Conservation (phyloP, 306 rosid species). For the Sicyos edulis region DNA sequence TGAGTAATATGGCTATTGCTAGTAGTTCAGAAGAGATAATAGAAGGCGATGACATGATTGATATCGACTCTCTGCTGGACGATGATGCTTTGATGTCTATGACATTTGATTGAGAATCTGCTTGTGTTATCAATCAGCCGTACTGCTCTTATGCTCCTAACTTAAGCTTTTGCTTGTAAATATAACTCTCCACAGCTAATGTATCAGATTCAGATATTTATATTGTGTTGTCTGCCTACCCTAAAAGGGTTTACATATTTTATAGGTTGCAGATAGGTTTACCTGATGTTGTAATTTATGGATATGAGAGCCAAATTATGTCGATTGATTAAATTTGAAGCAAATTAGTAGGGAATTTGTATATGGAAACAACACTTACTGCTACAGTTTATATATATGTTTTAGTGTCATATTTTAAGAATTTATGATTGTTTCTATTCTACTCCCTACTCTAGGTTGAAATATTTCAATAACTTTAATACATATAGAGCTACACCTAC, state of each 20-base stretch:
- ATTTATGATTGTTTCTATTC: no score
- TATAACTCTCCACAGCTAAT: conserved; percentile 5
- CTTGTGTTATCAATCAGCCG: no score
- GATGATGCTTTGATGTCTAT: conserved; percentile 67
- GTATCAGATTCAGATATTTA: conserved; percentile 15
- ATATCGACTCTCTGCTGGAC: conserved; percentile 59
- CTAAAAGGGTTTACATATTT: conserved; percentile 4
- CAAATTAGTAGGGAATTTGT: not conserved
- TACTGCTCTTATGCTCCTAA: no score
- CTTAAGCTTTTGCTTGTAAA: conserved; percentile 13
- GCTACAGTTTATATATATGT: conserved; percentile 2
- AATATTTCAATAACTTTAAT: no score
- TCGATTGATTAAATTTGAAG: conserved; percentile 9
- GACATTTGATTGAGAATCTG: conserved; percentile 44
- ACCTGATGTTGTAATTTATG: conserved; percentile 15
- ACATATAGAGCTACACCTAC: no score
- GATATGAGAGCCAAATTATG: not conserved
- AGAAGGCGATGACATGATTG: conserved; percentile 55
- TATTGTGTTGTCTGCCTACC: conserved; percentile 16
- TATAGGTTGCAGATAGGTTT: conserved; percentile 19
- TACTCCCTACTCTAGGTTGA: no score
- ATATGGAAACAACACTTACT: conserved; percentile 15
- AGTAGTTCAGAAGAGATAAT: conserved; percentile 43
- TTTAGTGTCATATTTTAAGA: not conserved
- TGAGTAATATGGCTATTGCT: conserved; percentile 28